Percentiles rank a stretch among this genome's conserved stretches.
These are phyloP conservation scores for Chaetomium sp. DNA, from an alignment of 2,329 filamentous ascomycete species.

Conservation along the genomic window DNA sequence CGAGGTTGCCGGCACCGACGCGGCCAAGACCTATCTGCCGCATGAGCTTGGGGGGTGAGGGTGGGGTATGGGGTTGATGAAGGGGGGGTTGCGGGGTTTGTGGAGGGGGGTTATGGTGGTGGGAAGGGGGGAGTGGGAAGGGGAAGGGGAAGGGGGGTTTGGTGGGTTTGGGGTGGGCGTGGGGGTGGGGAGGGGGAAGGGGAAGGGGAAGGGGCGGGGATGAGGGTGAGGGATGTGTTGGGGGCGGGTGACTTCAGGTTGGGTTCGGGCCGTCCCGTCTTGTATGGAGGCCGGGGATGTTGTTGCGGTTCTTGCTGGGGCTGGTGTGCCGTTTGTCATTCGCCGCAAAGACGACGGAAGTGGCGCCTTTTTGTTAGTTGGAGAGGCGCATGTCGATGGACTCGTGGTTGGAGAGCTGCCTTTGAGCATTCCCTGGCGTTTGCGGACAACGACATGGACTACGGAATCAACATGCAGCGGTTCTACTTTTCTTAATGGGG, in stretches of 20 bases:
- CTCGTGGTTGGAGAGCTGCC: not conserved
- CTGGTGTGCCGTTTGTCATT: not conserved
- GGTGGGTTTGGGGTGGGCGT: not conserved
- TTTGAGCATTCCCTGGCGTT: not conserved
- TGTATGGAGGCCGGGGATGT: not conserved
- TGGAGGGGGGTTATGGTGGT: slow-evolving; percentile 27
- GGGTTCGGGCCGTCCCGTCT: not conserved
- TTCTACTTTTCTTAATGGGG: not conserved
- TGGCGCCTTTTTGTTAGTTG: not conserved
- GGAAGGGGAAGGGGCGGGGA: not conserved
- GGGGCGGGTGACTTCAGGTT: not conserved
- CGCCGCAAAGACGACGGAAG: not conserved
- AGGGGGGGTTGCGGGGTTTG: slow-evolving; percentile 23
- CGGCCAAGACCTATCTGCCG: slow-evolving; percentile 31
- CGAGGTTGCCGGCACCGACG: slow-evolving; percentile 25
- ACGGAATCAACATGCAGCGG: not conserved
- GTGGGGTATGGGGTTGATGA: slow-evolving; percentile 29
- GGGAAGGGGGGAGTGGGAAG: slow-evolving; percentile 11
- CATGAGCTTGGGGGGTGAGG: slow-evolving; percentile 24
- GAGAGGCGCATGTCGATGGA: not conserved
- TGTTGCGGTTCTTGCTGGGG: not conserved
- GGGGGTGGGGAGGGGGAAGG: not conserved
- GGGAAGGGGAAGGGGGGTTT: not conserved
- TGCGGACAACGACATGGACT: not conserved
- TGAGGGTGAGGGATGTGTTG: not conserved